Percentiles rank a stretch among this genome's conserved stretches.
These are phyloP conservation scores for Daphne laureola DNA, from an alignment of 441 rosid genomes.

Conservation along the genomic window DNA sequence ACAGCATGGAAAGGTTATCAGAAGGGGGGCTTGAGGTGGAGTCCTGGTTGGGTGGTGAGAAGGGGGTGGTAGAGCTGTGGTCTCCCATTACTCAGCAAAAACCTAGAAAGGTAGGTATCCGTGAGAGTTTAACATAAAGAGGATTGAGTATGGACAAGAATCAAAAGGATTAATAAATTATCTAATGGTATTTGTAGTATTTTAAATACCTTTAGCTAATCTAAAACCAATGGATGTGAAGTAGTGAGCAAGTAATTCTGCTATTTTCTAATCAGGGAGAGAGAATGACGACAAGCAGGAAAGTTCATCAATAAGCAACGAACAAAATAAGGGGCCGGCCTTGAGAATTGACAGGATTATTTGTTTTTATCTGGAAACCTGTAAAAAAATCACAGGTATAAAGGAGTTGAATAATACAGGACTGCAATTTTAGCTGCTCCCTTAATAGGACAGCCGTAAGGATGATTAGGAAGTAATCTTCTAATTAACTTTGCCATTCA, in stretches of 20 bases:
- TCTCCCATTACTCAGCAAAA: slow-evolving; percentile 17
- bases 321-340: neutral
- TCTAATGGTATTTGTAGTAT: neutral
- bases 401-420: too few relatives aligned
- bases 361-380: too few relatives aligned
- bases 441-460: too few relatives aligned
- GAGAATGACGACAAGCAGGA: slow-evolving; percentile 14
- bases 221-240: slow-evolving; percentile 20
- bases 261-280: neutral
- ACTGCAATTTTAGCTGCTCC: too few relatives aligned
- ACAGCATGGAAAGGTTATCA: slow-evolving; percentile 34
- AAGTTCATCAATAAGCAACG: slow-evolving; percentile 12
- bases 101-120: neutral
- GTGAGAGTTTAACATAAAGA: too few relatives aligned
- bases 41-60: neutral
- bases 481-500: too few relatives aligned
- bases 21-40: slow-evolving; percentile 3
- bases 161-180: neutral
- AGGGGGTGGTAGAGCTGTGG: slow-evolving; percentile 10
- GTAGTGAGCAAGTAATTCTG: slow-evolving; percentile 2
- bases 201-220: slow-evolving; percentile 11
- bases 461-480: too few relatives aligned
- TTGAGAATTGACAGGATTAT: slow-evolving; percentile 4
- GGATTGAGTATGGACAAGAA: neutral
- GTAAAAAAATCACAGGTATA: too few relatives aligned